Evolutionary conservation across 176 grass and related monocot species (phyloP).

Genomic region (Triticum monococcum): DNA sequence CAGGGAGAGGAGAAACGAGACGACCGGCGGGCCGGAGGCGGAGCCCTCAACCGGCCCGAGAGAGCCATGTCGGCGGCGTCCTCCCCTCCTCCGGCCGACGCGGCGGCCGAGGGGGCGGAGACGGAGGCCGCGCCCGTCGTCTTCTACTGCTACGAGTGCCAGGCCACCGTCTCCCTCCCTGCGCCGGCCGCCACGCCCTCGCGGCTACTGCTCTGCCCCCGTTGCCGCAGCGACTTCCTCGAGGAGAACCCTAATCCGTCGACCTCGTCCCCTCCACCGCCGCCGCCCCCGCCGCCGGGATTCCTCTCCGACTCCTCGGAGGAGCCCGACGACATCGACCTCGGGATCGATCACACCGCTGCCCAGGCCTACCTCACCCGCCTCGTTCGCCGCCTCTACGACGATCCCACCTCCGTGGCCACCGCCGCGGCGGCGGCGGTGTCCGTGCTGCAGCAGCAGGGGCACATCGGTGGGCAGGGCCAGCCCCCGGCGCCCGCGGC

Average conservation of each 20-base stretch:
- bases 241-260: slow-evolving; percentile 34
- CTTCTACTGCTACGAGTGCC: slow-evolving; percentile 62
- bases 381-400: slow-evolving; percentile 37
- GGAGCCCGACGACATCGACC: slow-evolving; percentile 23
- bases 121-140: not conserved
- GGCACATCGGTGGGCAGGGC: slow-evolving; percentile 23
- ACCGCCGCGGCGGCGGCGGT: slow-evolving; percentile 26
- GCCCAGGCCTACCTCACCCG: slow-evolving; percentile 29
- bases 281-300: slow-evolving; percentile 27
- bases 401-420: slow-evolving; percentile 21
- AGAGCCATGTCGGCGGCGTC: slow-evolving; percentile 52
- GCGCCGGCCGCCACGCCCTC: not conserved
- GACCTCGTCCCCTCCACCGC: slow-evolving; percentile 22
- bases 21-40: slow-evolving; percentile 29
- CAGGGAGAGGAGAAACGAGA: not conserved
- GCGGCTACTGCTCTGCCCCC: slow-evolving; percentile 46
- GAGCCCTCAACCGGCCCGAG: slow-evolving; percentile 17
- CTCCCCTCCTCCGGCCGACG: slow-evolving; percentile 15
- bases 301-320: slow-evolving; percentile 39
- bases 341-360: slow-evolving; percentile 10
- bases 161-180: slow-evolving; percentile 34
- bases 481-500: slow-evolving; percentile 48
- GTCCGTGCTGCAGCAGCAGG: slow-evolving; percentile 15
- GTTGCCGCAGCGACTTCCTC: slow-evolving; percentile 55
- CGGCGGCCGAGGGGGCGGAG: not conserved